A percentile compares a stretch with the other conserved stretches of the same genome.
Evolutionary conservation across 306 rosid species (phyloP).

Genomic region (Lathyrus oleraceus): DNA sequence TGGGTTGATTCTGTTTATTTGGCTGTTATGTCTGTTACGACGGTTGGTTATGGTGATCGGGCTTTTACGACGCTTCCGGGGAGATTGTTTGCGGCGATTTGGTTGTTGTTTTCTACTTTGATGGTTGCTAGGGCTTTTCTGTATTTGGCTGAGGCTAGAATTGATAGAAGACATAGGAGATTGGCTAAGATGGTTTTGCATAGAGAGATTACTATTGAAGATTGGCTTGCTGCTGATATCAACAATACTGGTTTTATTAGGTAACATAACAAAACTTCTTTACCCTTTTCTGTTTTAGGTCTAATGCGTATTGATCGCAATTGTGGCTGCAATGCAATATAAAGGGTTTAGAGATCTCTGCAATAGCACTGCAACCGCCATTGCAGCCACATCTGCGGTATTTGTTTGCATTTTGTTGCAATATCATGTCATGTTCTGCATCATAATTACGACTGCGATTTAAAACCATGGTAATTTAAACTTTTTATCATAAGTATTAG

Average conservation of each 20-base stretch:
- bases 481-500: background rate
- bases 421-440: background rate
- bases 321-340: background rate
- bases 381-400: background rate
- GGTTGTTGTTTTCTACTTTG: constrained; percentile 78
- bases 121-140: constrained; percentile 80
- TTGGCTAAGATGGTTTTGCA: constrained; percentile 66
- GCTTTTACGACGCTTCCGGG: constrained; percentile 74
- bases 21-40: constrained; percentile 79
- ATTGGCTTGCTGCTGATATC: constrained; percentile 76
- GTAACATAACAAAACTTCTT: constrained; percentile 10
- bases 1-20: constrained; percentile 73
- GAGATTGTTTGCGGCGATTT: constrained; percentile 68
- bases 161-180: constrained; percentile 69
- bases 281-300: background rate
- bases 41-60: constrained; percentile 83
- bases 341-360: background rate
- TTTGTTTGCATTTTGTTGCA: background rate
- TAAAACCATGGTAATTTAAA: background rate
- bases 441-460: no score
- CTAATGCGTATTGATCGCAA: background rate
- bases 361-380: background rate
- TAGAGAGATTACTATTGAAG: constrained; percentile 72
- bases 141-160: constrained; percentile 74
- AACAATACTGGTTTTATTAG: constrained; percentile 77